phyloP scores from a whole-genome alignment of 768 basidiomycete species.

The Collybiopsis confluens region DNA sequence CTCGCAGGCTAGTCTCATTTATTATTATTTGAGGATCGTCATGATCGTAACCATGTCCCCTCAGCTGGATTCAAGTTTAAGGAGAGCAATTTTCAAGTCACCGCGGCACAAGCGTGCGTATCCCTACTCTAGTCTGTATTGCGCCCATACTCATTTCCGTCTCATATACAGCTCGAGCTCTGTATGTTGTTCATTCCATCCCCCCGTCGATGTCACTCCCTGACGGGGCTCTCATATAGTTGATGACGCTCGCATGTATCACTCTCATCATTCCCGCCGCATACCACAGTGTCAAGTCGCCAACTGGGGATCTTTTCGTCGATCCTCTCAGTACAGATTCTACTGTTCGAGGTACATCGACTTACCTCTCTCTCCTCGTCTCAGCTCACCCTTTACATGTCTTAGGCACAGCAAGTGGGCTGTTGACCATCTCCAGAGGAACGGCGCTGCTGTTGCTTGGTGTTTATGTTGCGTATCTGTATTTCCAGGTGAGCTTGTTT shows the following conservation, averaged over 20 bases:
- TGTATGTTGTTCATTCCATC: conserved; percentile 23
- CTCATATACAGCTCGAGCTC: conserved; percentile 38
- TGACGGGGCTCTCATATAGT: conserved; percentile 28
- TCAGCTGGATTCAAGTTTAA: conserved; percentile 59
- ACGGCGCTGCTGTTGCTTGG: conserved; percentile 71
- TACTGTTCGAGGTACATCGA: neutral
- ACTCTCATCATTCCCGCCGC: conserved; percentile 91
- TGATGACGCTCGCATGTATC: conserved; percentile 85
- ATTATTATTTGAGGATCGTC: neutral
- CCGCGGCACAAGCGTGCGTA: conserved; percentile 83
- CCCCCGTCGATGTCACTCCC: neutral
- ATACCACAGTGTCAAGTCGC: conserved; percentile 48
- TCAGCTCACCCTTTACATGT: conserved; percentile 24
- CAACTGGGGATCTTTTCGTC: neutral
- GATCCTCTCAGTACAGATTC: neutral
- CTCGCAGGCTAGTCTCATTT: conserved; percentile 59
- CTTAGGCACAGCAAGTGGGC: no score
- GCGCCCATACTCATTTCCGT: conserved; percentile 8
- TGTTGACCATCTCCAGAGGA: conserved; percentile 75
- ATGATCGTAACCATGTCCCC: neutral
- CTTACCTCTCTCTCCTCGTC: neutral
- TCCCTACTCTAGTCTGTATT: neutral
- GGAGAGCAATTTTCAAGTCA: conserved; percentile 75
- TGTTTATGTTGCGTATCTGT: conserved; percentile 72
- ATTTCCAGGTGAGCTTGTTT: conserved; percentile 75